Evolutionary conservation across 129 eudicot species (phyloP).

Genomic region (Lactuca saligna): DNA sequence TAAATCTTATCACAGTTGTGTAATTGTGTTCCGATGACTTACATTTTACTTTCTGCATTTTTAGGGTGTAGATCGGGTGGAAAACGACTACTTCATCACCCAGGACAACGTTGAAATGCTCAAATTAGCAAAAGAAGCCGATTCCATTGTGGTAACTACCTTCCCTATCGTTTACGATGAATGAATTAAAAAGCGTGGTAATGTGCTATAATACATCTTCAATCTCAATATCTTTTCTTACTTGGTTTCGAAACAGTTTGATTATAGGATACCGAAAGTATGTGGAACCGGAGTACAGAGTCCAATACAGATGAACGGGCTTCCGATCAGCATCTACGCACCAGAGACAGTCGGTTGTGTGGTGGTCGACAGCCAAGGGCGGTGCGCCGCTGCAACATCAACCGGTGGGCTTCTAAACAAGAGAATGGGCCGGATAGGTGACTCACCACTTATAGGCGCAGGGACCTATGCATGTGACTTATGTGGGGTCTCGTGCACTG

Average conservation of each 20-base stretch:
- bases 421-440: slow-evolving; percentile 83
- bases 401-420: slow-evolving; percentile 97
- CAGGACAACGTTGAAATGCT: slow-evolving; percentile 81
- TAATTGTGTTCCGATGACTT: background rate
- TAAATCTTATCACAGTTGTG: background rate
- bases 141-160: slow-evolving; percentile 61
- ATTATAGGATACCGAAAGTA: slow-evolving; percentile 60
- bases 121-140: slow-evolving; percentile 81
- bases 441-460: slow-evolving; percentile 82
- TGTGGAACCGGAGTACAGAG: slow-evolving; percentile 55
- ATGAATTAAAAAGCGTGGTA: background rate
- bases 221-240: background rate
- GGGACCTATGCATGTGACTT: slow-evolving; percentile 88
- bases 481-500: slow-evolving; percentile 90
- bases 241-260: slow-evolving; percentile 51
- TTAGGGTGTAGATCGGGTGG: slow-evolving; percentile 79
- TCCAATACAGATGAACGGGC: slow-evolving; percentile 72
- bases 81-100: slow-evolving; percentile 77
- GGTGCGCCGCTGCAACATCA: slow-evolving; percentile 95
- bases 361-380: slow-evolving; percentile 78
- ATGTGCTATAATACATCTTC: background rate
- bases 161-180: background rate
- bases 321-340: slow-evolving; percentile 70
- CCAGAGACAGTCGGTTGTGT: slow-evolving; percentile 98
- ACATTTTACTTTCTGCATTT: background rate